Conservation (phyloP, 2,329 filamentous ascomycete genomes). For the Trichoderma koningii region DNA sequence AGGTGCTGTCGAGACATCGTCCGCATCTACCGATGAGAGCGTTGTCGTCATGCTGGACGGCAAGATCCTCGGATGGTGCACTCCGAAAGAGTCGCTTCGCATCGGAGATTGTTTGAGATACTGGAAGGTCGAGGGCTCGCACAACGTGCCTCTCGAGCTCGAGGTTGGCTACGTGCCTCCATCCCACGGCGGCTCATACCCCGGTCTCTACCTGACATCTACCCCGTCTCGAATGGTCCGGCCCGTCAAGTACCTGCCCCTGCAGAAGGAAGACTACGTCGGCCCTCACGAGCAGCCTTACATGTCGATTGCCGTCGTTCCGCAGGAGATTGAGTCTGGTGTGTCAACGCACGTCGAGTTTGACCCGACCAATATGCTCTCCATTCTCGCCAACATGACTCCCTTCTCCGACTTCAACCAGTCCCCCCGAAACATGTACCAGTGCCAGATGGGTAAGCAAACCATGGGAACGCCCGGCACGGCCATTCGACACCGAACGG, state of each 20-base stretch:
- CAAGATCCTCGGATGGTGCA: conserved; percentile 85
- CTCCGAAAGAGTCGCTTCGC: conserved; percentile 75
- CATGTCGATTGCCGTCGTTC: conserved; percentile 95
- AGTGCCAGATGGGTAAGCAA: conserved; percentile 99
- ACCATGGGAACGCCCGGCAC: conserved; percentile 96
- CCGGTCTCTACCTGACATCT: conserved; percentile 91
- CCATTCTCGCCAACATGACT: conserved; percentile 97
- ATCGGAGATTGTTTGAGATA: conserved; percentile 86
- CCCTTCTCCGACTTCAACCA: conserved; percentile 99
- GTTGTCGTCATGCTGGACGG: conserved; percentile 91
- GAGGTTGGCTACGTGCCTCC: conserved; percentile 91
- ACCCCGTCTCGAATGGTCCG: conserved; percentile 83
- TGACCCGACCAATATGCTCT: conserved; percentile 93
- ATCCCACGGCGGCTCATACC: conserved; percentile 90
- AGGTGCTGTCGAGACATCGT: conserved; percentile 74
- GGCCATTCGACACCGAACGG: conserved; percentile 80
- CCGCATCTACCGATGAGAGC: conserved; percentile 77
- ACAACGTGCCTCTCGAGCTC: conserved; percentile 77
- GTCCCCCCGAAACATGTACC: conserved; percentile 98
- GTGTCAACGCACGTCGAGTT: conserved; percentile 92
- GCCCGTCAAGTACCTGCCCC: conserved; percentile 86
- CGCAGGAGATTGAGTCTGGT: conserved; percentile 82
- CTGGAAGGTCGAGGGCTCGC: conserved; percentile 90
- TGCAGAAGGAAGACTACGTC: conserved; percentile 83
- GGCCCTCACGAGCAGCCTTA: conserved; percentile 96